These are phyloP conservation scores for Sugiyamaella japonica DNA, from an alignment of 1,139 yeast species.

Conservation along the genomic window DNA sequence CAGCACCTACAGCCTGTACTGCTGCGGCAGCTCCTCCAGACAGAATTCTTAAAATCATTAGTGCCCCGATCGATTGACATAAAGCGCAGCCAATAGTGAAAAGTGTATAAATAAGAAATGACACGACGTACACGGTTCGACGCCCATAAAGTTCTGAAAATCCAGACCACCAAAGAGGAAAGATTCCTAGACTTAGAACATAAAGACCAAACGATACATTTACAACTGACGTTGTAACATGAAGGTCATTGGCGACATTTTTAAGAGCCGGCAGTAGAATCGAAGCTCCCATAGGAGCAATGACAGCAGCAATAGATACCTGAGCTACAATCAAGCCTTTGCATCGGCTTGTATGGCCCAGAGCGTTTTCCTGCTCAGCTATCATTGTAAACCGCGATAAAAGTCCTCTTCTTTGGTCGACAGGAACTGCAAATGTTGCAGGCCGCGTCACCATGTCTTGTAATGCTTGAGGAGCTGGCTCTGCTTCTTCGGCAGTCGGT, in stretches of 20 bases:
- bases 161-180: constrained; percentile 90
- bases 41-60: constrained; percentile 67
- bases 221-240: constrained; percentile 60
- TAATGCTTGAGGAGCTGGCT: background rate
- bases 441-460: constrained; percentile 10
- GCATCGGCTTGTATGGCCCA: constrained; percentile 53
- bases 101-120: constrained; percentile 61
- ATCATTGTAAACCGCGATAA: constrained; percentile 47
- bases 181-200: constrained; percentile 68
- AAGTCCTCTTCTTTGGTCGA: constrained; percentile 33
- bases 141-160: constrained; percentile 71
- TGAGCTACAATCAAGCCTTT: constrained; percentile 60
- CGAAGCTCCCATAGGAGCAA: constrained; percentile 93
- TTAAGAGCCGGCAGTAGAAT: constrained; percentile 78
- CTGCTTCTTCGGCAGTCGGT: background rate
- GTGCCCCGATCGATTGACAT: constrained; percentile 58
- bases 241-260: constrained; percentile 53
- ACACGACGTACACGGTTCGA: constrained; percentile 66
- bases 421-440: constrained; percentile 23
- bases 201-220: constrained; percentile 82
- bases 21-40: constrained; percentile 84
- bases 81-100: constrained; percentile 74
- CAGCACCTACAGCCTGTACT: constrained; percentile 89
- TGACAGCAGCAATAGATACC: constrained; percentile 71
- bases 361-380: constrained; percentile 74